Evolutionary conservation across 164 flowering plant genomes (phyloP), one percentile per base, ranked within the genome.

Genomic region (Vitis labrusca): DNA sequence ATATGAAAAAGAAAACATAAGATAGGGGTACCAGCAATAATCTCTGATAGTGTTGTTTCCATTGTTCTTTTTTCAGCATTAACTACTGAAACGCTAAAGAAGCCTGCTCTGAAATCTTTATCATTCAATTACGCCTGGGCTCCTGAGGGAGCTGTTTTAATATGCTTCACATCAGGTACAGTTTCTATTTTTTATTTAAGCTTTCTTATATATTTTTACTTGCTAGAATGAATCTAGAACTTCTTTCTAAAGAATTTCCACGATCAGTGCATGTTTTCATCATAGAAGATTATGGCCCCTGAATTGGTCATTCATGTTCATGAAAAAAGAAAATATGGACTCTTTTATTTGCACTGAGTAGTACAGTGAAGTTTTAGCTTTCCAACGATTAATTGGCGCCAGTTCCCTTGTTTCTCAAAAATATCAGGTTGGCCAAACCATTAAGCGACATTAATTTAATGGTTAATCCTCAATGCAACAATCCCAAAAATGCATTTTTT

Each of bases 101-200:
- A 44, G 70, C 69, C 65, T 68, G 64, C 47, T 30, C 13, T 48
- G 47, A 65, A 29, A 19, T 47, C 81, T 61, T 37, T 10, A 8
- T 47, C 74, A 15, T 61, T 78, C 23, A 77, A 69, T 27, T 89
- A 83, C 77, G 55, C 68, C 2, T 85, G 84, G 87, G 90, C 97
- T 53, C 91, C 92, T 7, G 85, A 90, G 55, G 89, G 79, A 3
- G 85, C 79, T 59, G 93, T 81, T 67, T 76, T 95, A 5, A 85
- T 95, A 80, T 91, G 97, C 81, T 95, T 95, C 84, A 95, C 99
- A 68, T 94, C 99, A 73, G 99, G 99, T 92, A 80, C 13, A 15
- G n/a, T 15, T 50, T 64, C 3, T 19, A 4, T 50, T 47, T 15
- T 23, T 11, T 3, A 1, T 59, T 10, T 54, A 51, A 19, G 52